These are phyloP conservation scores for Lasiodiplodia gonubiensis DNA, from an alignment of 2,329 filamentous ascomycete genomes.

Conservation along the genomic window DNA sequence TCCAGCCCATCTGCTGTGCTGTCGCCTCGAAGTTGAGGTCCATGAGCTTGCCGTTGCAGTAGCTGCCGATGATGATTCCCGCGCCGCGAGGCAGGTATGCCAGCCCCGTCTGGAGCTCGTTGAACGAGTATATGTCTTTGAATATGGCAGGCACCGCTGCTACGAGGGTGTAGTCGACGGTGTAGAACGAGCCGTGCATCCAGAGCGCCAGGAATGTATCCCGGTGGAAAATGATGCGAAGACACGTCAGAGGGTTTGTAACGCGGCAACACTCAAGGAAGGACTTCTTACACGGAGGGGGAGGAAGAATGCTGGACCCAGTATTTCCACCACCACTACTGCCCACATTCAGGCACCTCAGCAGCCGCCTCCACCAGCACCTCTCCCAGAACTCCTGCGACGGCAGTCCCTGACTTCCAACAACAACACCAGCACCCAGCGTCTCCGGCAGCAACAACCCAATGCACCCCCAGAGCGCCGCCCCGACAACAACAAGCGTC, in stretches of 20 bases:
- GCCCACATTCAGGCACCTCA: not conserved
- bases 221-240: not conserved
- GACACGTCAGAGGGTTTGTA: not conserved
- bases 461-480: not conserved
- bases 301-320: no score
- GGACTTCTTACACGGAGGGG: no score
- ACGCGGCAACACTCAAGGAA: not conserved
- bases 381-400: not conserved
- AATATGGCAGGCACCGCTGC: not conserved
- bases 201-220: constrained; percentile 15
- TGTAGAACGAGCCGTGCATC: constrained; percentile 13
- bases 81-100: constrained; percentile 4
- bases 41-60: constrained; percentile 34
- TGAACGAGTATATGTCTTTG: not conserved
- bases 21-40: not conserved
- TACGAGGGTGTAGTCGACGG: not conserved
- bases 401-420: not conserved
- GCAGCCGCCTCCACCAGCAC: not conserved
- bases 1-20: not conserved
- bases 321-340: no score
- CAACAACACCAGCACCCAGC: not conserved
- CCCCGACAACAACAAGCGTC: not conserved
- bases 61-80: constrained; percentile 38
- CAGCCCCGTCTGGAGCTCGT: constrained; percentile 12
- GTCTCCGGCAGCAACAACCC: not conserved